Base-by-base conservation (phyloP, 1,139 yeast genomes). In the Pneumocystis oryctolagi region DNA sequence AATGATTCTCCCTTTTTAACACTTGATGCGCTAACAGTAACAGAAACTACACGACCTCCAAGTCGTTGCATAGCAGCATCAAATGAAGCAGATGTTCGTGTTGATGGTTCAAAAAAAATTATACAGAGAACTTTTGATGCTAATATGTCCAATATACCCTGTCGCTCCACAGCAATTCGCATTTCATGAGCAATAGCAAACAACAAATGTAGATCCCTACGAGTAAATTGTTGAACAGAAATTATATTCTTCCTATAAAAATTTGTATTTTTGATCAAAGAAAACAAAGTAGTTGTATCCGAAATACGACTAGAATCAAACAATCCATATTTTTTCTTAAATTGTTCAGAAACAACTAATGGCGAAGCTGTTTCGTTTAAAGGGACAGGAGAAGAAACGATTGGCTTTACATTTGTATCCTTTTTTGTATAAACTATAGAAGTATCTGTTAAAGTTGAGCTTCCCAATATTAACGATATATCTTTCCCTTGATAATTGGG, bases 31-130 rank as follows among this genome's bases (percentile, higher is more conserved):
- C 82, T 83, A 65, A 94, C 87, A 68, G 88, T 80, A 68, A 94
- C 86, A 63, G 95, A 82, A 69, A 94, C 87, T 69, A 90, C 96
- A 75, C 96, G 84, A 73, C 99, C 99, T 75, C 99, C 99, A 71
- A 94, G 81, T 79, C 99, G 87, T 80, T 94, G 97, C 98, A 94
- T 94, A 66, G 99, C 99, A 70, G 97, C 96, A 75, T 94, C 96
- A 74, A 94, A 94, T 1, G 97, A 90, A 31, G 97, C 84, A 20
- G 95, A 83, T 39, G 99, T 94, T 77, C 99, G 83, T 60, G 99
- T 94, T 12, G 97, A 89, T 70, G 99, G 98, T 78, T 94, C 99
- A 75, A 89, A 94, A 79, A 94, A 94, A 80, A 94, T 85, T 31
- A 97, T 92, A 62, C 97, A 89, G 73, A 94, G 80, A 63, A 94